Conservation (phyloP, 1,284 basidiomycete genomes). For the Cronartium ribicola region DNA sequence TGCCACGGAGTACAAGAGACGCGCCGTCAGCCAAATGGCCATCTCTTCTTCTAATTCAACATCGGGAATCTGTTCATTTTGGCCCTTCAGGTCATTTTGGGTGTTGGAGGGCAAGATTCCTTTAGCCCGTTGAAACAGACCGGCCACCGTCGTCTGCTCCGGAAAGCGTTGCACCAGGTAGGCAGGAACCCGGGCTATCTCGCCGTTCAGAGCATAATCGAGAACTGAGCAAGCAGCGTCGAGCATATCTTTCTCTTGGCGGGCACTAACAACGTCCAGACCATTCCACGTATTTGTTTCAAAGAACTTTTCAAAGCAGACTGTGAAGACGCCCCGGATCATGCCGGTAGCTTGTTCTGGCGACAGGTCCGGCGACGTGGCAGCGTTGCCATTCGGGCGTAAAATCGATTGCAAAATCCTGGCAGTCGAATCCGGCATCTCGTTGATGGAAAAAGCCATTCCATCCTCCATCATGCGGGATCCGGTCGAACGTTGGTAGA, state of each 20-base stretch:
- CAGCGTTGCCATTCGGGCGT: slow-evolving; percentile 2
- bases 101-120: neutral
- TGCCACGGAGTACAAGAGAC: slow-evolving; percentile 33
- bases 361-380: neutral
- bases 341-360: slow-evolving; percentile 38
- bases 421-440: slow-evolving; percentile 35
- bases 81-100: neutral
- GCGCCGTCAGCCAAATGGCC: slow-evolving; percentile 26
- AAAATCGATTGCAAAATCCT: slow-evolving; percentile 38
- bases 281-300: slow-evolving; percentile 19
- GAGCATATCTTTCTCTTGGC: slow-evolving; percentile 14
- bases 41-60: slow-evolving; percentile 34
- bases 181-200: slow-evolving; percentile 11
- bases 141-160: slow-evolving; percentile 20
- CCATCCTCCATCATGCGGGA: too few species aligned
- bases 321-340: slow-evolving; percentile 30
- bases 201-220: slow-evolving; percentile 7
- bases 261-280: neutral
- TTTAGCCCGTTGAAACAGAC: slow-evolving; percentile 25
- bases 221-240: slow-evolving; percentile 11
- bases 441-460: slow-evolving; percentile 2
- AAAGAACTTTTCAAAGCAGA: slow-evolving; percentile 32
- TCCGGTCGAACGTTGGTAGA: too few species aligned
- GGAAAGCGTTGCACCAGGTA: slow-evolving; percentile 24
- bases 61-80: slow-evolving; percentile 4